A percentile compares a stretch with the other conserved stretches of the same genome.
Conservation (phyloP, 192 early-diverging fungal species). For the Coemansia sp. region DNA sequence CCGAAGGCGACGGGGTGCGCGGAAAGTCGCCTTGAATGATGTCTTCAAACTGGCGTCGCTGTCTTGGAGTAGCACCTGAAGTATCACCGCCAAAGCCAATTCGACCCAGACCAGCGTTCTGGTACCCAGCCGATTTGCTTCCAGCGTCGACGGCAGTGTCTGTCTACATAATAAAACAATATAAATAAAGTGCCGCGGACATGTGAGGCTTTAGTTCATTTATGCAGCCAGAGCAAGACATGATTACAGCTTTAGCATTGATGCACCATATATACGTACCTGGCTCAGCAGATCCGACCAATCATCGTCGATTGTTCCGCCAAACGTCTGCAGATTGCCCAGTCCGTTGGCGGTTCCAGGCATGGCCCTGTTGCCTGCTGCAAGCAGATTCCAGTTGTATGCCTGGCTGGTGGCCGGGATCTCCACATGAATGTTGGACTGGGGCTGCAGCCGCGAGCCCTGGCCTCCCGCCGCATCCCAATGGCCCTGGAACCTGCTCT, state of each 20-base stretch:
- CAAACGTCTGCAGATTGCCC: constrained; percentile 25
- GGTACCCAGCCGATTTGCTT: constrained; percentile 33
- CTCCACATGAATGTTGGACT: constrained; percentile 20
- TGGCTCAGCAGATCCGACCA: constrained; percentile 49
- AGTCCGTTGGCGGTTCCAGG: constrained; percentile 25
- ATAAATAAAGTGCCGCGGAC: neutral
- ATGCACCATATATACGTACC: constrained; percentile 22
- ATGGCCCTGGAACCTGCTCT: constrained; percentile 51
- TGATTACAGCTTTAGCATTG: neutral
- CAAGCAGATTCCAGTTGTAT: constrained; percentile 39
- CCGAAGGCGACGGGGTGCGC: constrained; percentile 50
- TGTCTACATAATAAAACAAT: constrained; percentile 21
- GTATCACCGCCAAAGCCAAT: constrained; percentile 16
- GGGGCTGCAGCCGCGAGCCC: constrained; percentile 17
- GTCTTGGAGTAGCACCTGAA: constrained; percentile 14
- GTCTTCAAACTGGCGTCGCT: constrained; percentile 46
- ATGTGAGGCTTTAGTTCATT: constrained; percentile 1
- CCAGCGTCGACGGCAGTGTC: constrained; percentile 20
- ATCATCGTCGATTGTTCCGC: constrained; percentile 38
- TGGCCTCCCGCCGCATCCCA: constrained; percentile 42
- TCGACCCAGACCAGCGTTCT: constrained; percentile 24
- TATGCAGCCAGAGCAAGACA: neutral
- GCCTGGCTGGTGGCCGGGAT: constrained; percentile 16
- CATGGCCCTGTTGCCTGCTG: constrained; percentile 13
- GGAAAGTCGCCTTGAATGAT: constrained; percentile 54